These are phyloP conservation scores for Paratrimastix pyriformis DNA, from an alignment of 78 protist genomes.

Conservation along the genomic window DNA sequence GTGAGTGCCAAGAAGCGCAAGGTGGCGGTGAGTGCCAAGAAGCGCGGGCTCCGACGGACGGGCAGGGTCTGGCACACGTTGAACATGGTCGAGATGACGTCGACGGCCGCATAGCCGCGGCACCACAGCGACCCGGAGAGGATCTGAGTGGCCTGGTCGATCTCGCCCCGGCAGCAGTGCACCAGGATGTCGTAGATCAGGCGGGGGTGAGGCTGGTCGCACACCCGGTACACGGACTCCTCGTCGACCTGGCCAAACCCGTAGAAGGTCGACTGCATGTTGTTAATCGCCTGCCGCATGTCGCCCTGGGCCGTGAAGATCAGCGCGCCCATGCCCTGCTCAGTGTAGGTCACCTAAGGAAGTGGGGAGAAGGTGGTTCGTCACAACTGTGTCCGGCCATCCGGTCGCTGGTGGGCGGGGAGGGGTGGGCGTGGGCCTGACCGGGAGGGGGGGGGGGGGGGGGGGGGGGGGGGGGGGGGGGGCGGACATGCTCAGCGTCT, in stretches of 20 bases:
- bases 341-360: constrained; percentile 26
- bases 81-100: constrained; percentile 61
- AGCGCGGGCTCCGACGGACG: neutral
- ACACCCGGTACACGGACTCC: constrained; percentile 78
- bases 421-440: no score
- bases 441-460: no score
- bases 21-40: neutral
- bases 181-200: constrained; percentile 38
- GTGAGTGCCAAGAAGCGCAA: neutral
- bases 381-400: no score
- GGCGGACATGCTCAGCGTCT: constrained; percentile 35
- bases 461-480: no score
- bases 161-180: constrained; percentile 26
- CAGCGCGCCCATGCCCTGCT: constrained; percentile 79
- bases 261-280: constrained; percentile 75
- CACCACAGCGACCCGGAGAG: constrained; percentile 21
- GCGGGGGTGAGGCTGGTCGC: constrained; percentile 95
- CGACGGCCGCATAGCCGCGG: constrained; percentile 72
- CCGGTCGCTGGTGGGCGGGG: no score
- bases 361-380: no score
- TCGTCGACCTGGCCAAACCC: constrained; percentile 77
- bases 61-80: constrained; percentile 33
- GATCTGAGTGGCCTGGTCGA: constrained; percentile 22
- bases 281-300: constrained; percentile 86
- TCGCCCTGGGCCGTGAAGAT: constrained; percentile 91